Conservation (phyloP, 73 alveolate species). For the Paramecium pentaurelia region DNA sequence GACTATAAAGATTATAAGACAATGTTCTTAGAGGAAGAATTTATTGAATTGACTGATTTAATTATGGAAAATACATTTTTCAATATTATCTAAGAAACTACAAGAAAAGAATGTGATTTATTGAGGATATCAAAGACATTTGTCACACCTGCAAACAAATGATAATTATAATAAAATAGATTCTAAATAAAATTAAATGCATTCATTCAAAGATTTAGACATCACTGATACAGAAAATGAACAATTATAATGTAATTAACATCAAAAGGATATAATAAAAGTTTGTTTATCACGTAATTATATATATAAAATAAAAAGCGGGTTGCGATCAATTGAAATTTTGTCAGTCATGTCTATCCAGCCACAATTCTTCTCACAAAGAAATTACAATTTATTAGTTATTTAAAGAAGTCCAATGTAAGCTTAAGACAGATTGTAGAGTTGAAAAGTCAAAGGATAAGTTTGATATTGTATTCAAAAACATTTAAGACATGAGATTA, state of each 20-base stretch:
- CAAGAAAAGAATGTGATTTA: slow-evolving; percentile 95
- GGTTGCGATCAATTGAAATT: background rate
- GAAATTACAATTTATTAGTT: background rate
- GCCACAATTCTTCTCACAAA: background rate
- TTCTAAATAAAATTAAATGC: background rate
- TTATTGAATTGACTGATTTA: slow-evolving; percentile 79
- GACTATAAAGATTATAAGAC: slow-evolving; percentile 50
- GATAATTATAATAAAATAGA: background rate
- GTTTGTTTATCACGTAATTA: background rate
- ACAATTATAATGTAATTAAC: background rate
- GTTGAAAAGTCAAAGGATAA: background rate
- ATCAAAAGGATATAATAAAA: background rate
- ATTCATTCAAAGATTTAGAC: slow-evolving; percentile 40
- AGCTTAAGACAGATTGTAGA: background rate
- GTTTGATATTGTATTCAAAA: background rate
- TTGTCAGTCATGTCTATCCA: background rate
- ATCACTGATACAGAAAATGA: background rate
- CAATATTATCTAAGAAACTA: slow-evolving; percentile 93
- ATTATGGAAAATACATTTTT: slow-evolving; percentile 97
- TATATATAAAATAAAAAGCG: too few relatives aligned
- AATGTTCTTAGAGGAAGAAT: slow-evolving; percentile 75
- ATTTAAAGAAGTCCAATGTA: background rate
- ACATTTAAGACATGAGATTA: background rate
- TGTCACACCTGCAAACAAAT: slow-evolving; percentile 68
- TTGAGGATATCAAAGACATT: slow-evolving; percentile 89